phyloP scores from a whole-genome alignment of 2,329 filamentous ascomycete species.

The Fusarium lyarnte region DNA sequence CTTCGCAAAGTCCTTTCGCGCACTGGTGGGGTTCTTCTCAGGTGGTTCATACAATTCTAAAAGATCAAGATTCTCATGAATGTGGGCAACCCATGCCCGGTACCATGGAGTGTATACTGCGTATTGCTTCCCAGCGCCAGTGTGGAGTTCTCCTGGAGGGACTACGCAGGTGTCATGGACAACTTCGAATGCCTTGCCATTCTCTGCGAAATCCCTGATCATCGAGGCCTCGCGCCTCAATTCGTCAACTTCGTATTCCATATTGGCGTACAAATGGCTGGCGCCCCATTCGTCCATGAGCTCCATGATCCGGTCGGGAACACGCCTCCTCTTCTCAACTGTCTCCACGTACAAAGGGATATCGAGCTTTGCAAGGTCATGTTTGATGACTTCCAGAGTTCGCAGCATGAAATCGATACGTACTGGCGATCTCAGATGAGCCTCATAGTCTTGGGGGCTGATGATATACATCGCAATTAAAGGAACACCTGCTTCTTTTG shows the following conservation, averaged over 20 bases:
- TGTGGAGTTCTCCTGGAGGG: constrained; percentile 73
- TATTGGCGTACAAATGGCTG: constrained; percentile 81
- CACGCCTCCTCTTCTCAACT: constrained; percentile 69
- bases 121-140: constrained; percentile 79
- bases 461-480: constrained; percentile 81
- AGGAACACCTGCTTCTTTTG: constrained; percentile 73
- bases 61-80: constrained; percentile 75
- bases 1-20: constrained; percentile 56
- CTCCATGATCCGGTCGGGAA: constrained; percentile 70
- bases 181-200: constrained; percentile 74
- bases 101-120: constrained; percentile 88
- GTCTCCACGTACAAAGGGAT: constrained; percentile 84
- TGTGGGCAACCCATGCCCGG: constrained; percentile 75
- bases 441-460: constrained; percentile 85
- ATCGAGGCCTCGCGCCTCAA: constrained; percentile 78
- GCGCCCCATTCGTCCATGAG: constrained; percentile 77
- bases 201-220: constrained; percentile 67
- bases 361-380: constrained; percentile 73
- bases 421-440: constrained; percentile 77
- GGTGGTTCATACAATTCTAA: constrained; percentile 68
- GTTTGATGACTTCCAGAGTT: constrained; percentile 71
- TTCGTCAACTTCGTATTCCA: constrained; percentile 94
- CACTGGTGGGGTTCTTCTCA: constrained; percentile 45
- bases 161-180: constrained; percentile 87
- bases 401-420: constrained; percentile 85